Conservation (phyloP, 1,284 basidiomycete genomes). For the Cutaneotrichosporon cutaneum region DNA sequence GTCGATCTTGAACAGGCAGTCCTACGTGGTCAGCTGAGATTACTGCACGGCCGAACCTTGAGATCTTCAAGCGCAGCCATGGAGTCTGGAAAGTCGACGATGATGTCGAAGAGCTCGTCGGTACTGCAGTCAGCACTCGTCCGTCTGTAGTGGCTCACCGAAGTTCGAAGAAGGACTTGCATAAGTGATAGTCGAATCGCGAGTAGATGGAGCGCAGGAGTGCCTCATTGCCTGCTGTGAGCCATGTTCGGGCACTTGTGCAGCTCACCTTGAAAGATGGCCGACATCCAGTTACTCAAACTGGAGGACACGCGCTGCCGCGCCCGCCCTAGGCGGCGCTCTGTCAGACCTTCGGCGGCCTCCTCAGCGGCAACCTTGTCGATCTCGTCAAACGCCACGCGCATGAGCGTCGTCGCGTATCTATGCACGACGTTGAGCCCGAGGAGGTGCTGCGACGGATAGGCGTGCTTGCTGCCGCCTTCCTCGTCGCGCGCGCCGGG, state of each 20-base stretch:
- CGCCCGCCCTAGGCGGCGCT: constrained; percentile 63
- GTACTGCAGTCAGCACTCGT: constrained; percentile 59
- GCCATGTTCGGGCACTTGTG: background rate
- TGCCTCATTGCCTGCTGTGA: constrained; percentile 44
- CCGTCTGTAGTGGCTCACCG: constrained; percentile 60
- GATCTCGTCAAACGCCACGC: constrained; percentile 80
- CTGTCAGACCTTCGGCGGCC: constrained; percentile 68
- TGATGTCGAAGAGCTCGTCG: constrained; percentile 90
- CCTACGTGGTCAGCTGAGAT: constrained; percentile 22
- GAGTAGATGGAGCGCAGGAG: constrained; percentile 73
- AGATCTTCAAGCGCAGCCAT: constrained; percentile 82
- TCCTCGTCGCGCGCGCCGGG: constrained; percentile 13
- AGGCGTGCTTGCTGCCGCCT: constrained; percentile 23
- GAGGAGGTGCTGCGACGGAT: constrained; percentile 59
- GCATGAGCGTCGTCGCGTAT: constrained; percentile 77
- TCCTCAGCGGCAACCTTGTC: constrained; percentile 66
- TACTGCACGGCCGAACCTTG: constrained; percentile 56
- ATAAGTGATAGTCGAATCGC: constrained; percentile 85
- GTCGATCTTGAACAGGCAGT: constrained; percentile 46
- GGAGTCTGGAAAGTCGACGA: constrained; percentile 89
- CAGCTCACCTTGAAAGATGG: constrained; percentile 62
- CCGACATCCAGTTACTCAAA: constrained; percentile 77
- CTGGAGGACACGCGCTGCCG: constrained; percentile 72
- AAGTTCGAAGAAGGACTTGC: constrained; percentile 80
- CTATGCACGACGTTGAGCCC: constrained; percentile 75